Base-by-base conservation (phyloP, 2,329 filamentous ascomycete species). In the Colletotrichum lupini region DNA sequence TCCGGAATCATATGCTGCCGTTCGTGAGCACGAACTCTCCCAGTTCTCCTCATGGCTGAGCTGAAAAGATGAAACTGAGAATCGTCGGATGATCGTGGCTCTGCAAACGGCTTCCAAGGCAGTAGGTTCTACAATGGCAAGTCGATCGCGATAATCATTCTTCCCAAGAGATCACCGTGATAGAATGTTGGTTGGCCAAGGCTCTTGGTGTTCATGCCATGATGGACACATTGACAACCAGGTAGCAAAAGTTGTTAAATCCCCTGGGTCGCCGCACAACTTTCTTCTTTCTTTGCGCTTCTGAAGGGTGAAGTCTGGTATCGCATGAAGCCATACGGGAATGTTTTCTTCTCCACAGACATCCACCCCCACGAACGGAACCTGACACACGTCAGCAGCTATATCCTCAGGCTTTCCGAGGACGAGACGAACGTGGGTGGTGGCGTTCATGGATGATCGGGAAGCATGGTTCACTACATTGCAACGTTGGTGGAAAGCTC, bases 331-430 rank as follows among this genome's bases (percentile, higher is more conserved):
- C 28, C 37, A 37, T 62, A 22, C 53, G 22, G 35, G 55, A 55
- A 42, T 72, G 69, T 69, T 72, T 72, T 60, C 32, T 58, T 64
- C 59, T 42, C 53, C 59, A 9, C 12, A 22, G 42, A 7, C 59
- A 56, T 59, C 16, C 67, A 42, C 24, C 66, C 53, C 66, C 66
- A 60, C 69, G 22, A 35, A 58, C 66, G 53, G 32, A 24, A 64
- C 53, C 69, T 72, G 69, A 72, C 53, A 69, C 69, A 69, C 57
- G 66, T 72, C 65, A 72, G 37, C 57, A 30, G 64, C 37, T 16
- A 24, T 7, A 68, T 53, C 52, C 67, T 35, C 52, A 26, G 52
- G 30, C 62, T 30, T 67, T 46, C 35, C 22, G 26, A 61, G 56
- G 62, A 60, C 32, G 56, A 61, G 68, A 71, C 57, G 63, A 71